phyloP scores from a whole-genome alignment of 352 stramenopile genomes.

The Thalassiosira exigua region DNA sequence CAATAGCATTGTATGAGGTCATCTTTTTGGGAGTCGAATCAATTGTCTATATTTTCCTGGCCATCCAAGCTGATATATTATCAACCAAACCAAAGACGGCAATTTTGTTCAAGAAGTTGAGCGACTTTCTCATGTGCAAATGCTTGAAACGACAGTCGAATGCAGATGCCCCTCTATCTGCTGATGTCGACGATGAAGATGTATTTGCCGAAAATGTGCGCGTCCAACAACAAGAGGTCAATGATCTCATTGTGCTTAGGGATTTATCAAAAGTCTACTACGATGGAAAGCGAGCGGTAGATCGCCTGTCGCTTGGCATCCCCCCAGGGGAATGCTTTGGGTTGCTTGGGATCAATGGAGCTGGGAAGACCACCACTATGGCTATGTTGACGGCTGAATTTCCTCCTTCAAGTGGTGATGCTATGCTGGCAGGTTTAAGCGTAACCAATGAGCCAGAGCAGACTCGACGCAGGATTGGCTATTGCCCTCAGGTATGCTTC shows the following conservation, averaged over 20 bases:
- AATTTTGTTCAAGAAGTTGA: constrained; percentile 54
- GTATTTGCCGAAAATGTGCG: constrained; percentile 74
- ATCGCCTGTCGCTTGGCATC: constrained; percentile 80
- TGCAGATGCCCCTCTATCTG: constrained; percentile 31
- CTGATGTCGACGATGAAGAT: constrained; percentile 67
- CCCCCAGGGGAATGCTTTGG: constrained; percentile 85
- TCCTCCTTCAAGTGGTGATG: constrained; percentile 85
- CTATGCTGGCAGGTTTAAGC: constrained; percentile 80
- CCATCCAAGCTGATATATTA: constrained; percentile 76
- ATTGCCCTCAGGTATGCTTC: constrained; percentile 95
- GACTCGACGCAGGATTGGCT: constrained; percentile 88
- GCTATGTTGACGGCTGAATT: constrained; percentile 89
- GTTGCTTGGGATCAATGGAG: constrained; percentile 83
- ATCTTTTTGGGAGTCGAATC: constrained; percentile 71
- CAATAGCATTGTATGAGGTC: constrained; percentile 71
- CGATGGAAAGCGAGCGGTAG: constrained; percentile 81
- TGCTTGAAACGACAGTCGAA: constrained; percentile 23
- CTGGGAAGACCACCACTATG: constrained; percentile 88
- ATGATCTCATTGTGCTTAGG: constrained; percentile 81
- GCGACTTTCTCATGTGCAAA: constrained; percentile 32
- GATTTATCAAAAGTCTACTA: constrained; percentile 88
- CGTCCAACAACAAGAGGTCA: constrained; percentile 60
- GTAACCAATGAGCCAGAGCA: constrained; percentile 77
- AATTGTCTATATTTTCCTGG: constrained; percentile 69
- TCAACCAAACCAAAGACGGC: constrained; percentile 67